phyloP scores from a whole-genome alignment of 2,329 filamentous ascomycete species.

The Cladophialophora chaetospira region DNA sequence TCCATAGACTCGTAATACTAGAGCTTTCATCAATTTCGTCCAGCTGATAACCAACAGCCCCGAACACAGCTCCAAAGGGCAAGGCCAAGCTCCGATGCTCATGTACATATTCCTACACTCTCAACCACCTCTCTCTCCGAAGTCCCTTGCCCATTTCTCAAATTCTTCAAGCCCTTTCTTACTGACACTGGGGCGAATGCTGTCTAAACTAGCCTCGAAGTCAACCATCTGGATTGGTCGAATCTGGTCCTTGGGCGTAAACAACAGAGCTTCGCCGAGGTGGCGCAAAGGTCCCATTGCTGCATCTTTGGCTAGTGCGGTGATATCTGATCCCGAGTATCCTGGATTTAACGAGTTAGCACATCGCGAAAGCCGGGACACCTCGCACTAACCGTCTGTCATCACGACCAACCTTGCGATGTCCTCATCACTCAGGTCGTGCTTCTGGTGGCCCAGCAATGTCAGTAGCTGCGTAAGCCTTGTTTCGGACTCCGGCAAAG shows the following conservation, averaged over 20 bases:
- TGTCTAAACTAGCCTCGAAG: conserved; percentile 79
- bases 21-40: not conserved
- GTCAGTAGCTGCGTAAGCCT: conserved; percentile 76
- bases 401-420: conserved; percentile 72
- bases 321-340: conserved; percentile 98
- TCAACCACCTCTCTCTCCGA: conserved; percentile 84
- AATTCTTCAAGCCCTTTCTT: conserved; percentile 82
- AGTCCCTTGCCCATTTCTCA: conserved; percentile 91
- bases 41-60: too few species aligned
- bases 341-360: conserved; percentile 55
- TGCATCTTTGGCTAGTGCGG: conserved; percentile 92
- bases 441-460: conserved; percentile 83
- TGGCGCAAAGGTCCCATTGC: conserved; percentile 94
- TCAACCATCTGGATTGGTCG: conserved; percentile 79
- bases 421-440: conserved; percentile 71
- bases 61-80: not conserved
- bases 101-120: not conserved
- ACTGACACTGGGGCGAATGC: conserved; percentile 87
- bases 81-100: not conserved
- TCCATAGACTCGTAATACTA: not conserved
- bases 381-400: conserved; percentile 70
- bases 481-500: conserved; percentile 82
- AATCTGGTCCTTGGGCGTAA: conserved; percentile 94
- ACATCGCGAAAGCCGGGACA: conserved; percentile 13
- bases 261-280: conserved; percentile 82